Evolutionary conservation across 805 yeast species (phyloP), one percentile per base, ranked within the genome.

Genomic region (Saturnispora diversa): DNA sequence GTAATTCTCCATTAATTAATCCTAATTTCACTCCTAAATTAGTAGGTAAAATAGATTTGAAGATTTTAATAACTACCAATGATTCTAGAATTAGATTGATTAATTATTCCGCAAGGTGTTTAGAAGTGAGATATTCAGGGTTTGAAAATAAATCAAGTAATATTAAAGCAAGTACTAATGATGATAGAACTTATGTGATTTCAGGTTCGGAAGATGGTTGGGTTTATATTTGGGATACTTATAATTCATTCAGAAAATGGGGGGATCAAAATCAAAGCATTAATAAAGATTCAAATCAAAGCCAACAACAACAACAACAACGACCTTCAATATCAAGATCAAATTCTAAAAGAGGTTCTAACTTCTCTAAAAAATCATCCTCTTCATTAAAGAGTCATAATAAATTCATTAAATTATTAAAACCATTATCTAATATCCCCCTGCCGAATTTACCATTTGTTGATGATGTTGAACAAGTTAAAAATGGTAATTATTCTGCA

Each of bases 121-220:
- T 87, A 44, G 77, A 81, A 30, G 75, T 78, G 32, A 72, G 81
- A 36, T 77, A 80, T 57, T 81, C 77, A 49, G 97, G 97, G 0
- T 69, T 74, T 41, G 70, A 74, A 25, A 86, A 85, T 57, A 72
- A 70, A 40, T 73, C 78, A 34, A 75, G 90, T 5, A 86, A 84
- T 31, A 81, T 84, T 37, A 67, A 68, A 10, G 95, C 95, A 0
- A 60, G 74, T 0, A 53, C 73, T 2, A 74, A 79, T 19, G 84
- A 75, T 38, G 77, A 77, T 50, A 61, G 66, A 39, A 53, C 62
- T 10, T 74, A 73, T 52, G 70, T 87, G 5, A 69, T 87, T 7
- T 69, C 83, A 6, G 95, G 95, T 0, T 82, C 94, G 10, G 96
- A 88, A 55, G 92, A 88, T 60, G 85, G 84, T 50, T 77, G 87